These are phyloP conservation scores for Arthrobotrys pseudoclavata DNA, from an alignment of 2,329 filamentous ascomycete genomes.

Conservation along the genomic window DNA sequence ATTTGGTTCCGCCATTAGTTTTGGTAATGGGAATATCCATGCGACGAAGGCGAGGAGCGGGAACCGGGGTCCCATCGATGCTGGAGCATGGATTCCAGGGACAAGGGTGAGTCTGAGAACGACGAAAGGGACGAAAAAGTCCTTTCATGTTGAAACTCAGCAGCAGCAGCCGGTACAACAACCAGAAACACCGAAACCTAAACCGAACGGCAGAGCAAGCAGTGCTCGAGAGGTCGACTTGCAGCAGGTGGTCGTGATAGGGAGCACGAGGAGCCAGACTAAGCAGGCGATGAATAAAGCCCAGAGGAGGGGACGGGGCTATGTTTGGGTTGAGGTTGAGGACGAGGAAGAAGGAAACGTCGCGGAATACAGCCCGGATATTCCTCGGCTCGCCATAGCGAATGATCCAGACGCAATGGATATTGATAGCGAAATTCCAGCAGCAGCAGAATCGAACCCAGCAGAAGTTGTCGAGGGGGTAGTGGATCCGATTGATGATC, in stretches of 20 bases:
- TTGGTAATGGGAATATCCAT: slow-evolving; percentile 11
- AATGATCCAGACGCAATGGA: slow-evolving; percentile 54
- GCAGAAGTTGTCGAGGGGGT: slow-evolving; percentile 1
- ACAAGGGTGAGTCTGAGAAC: slow-evolving; percentile 53
- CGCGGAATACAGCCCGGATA: not conserved
- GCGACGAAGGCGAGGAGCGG: slow-evolving; percentile 18
- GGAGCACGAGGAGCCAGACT: slow-evolving; percentile 55
- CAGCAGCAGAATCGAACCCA: not conserved
- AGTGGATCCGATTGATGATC: slow-evolving; percentile 20
- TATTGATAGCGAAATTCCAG: slow-evolving; percentile 49
- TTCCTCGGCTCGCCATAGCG: not conserved
- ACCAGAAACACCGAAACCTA: slow-evolving; percentile 39
- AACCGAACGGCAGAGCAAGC: slow-evolving; percentile 22
- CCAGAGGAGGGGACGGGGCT: slow-evolving; percentile 51
- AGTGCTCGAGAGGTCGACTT: slow-evolving; percentile 37
- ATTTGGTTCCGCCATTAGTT: slow-evolving; percentile 2
- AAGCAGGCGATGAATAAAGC: slow-evolving; percentile 57
- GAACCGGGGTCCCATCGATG: slow-evolving; percentile 9
- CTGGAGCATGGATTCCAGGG: slow-evolving; percentile 42
- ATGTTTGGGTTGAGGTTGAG: slow-evolving; percentile 58
- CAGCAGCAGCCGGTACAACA: slow-evolving; percentile 15
- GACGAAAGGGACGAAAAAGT: slow-evolving; percentile 49
- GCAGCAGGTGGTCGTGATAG: slow-evolving; percentile 55
- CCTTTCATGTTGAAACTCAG: slow-evolving; percentile 16
- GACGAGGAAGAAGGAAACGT: slow-evolving; percentile 27